Percentiles rank a stretch among this genome's conserved stretches.
Conservation (phyloP, 495 filamentous ascomycete species). For the Lepraria neglecta region DNA sequence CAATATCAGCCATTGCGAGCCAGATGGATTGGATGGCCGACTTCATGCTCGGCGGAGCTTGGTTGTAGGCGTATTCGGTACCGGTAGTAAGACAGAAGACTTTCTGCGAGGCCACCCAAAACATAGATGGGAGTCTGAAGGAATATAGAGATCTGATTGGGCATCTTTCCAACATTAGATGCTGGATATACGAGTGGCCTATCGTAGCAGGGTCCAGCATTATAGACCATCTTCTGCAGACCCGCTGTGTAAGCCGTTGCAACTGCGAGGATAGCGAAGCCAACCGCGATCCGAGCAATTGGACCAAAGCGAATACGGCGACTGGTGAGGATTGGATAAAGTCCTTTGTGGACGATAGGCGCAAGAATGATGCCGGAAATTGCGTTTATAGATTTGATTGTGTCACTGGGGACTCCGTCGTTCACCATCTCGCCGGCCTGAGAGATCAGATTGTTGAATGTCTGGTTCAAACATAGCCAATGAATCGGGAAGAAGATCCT, state of each 20-base stretch:
- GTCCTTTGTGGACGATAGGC: slow-evolving; percentile 41
- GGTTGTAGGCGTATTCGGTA: slow-evolving; percentile 42
- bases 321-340: slow-evolving; percentile 42
- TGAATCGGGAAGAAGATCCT: slow-evolving; percentile 30
- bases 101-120: slow-evolving; percentile 59
- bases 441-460: slow-evolving; percentile 47
- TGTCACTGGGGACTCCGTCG: slow-evolving; percentile 46
- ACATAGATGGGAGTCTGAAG: slow-evolving; percentile 56
- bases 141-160: slow-evolving; percentile 48
- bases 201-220: slow-evolving; percentile 46
- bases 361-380: slow-evolving; percentile 42
- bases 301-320: slow-evolving; percentile 40
- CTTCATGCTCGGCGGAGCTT: slow-evolving; percentile 34
- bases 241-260: slow-evolving; percentile 47
- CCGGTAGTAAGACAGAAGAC: slow-evolving; percentile 56
- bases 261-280: slow-evolving; percentile 39
- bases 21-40: slow-evolving; percentile 32
- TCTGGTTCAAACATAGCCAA: slow-evolving; percentile 34
- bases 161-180: slow-evolving; percentile 24
- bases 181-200: slow-evolving; percentile 38
- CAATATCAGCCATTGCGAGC: slow-evolving; percentile 27
- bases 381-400: slow-evolving; percentile 35
- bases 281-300: slow-evolving; percentile 46
- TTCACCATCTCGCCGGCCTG: slow-evolving; percentile 47
- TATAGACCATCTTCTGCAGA: slow-evolving; percentile 39